phyloP scores from a whole-genome alignment of 805 yeast genomes.

The Saccharomycopsis synnaedendra region DNA sequence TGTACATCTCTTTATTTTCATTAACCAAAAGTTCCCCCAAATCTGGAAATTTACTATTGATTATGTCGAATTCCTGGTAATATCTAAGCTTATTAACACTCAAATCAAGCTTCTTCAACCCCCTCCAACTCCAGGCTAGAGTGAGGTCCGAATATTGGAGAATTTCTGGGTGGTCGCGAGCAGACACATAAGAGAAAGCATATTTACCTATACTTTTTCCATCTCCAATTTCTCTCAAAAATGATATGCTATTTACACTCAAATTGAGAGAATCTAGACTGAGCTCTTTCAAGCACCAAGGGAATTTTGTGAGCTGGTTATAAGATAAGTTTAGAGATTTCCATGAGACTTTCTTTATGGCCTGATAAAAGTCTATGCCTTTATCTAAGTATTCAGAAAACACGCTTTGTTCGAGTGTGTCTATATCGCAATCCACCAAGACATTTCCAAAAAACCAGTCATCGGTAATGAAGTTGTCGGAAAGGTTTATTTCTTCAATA shows the following conservation, averaged over 20 bases:
- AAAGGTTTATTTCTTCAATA: slow-evolving; percentile 5
- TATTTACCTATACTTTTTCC: too few relatives aligned
- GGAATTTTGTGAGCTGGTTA: slow-evolving; percentile 29
- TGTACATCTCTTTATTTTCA: slow-evolving; percentile 16
- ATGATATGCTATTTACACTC: slow-evolving; percentile 26
- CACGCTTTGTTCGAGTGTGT: too few relatives aligned
- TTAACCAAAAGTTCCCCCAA: slow-evolving; percentile 37
- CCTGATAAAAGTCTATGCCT: too few relatives aligned
- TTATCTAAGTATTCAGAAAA: too few relatives aligned
- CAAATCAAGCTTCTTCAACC: slow-evolving; percentile 32
- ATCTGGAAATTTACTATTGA: slow-evolving; percentile 29
- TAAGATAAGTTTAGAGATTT: slow-evolving; percentile 29
- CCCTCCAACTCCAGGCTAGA: slow-evolving; percentile 4
- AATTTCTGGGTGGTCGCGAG: not conserved
- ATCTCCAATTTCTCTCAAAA: not conserved
- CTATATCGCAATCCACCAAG: too few relatives aligned
- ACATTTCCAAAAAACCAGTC: slow-evolving; percentile 1
- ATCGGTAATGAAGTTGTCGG: slow-evolving; percentile 6
- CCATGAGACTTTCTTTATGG: not conserved
- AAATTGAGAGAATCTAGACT: slow-evolving; percentile 23
- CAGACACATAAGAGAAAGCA: not conserved
- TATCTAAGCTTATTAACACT: slow-evolving; percentile 34
- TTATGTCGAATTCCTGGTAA: slow-evolving; percentile 40
- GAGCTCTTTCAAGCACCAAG: slow-evolving; percentile 15
- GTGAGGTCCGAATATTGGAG: slow-evolving; percentile 1